Base-by-base conservation (phyloP, 805 yeast genomes). In the Wickerhamiella spandovensis region DNA sequence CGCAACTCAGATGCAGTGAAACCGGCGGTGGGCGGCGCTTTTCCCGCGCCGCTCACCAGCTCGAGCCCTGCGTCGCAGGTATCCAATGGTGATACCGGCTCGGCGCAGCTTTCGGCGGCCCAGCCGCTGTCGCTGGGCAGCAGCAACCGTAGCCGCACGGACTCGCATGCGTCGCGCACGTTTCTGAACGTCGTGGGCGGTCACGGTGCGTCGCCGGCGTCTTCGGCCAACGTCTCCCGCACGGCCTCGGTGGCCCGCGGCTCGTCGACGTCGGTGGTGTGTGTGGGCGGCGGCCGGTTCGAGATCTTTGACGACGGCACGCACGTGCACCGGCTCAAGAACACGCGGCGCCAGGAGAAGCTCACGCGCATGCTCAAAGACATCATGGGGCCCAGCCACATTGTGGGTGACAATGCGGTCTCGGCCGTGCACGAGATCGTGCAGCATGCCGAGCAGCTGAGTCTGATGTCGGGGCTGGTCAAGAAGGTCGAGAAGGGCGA, bases 291-390 rank as follows among this genome's bases (percentile, higher is more conserved):
- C 24, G 22, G 38, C n/a, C 57, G 69, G 30, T 51, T 65, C 37
- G 48, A 53, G 23, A 47, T 58, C 17, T 49, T 50, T 25, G 61
- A 58, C 3, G 82, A 81, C 56, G 94, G 95, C 4, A 55, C 68
- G 12, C 98, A 90, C 65, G 85, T 77, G 59, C 98, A 90, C 65
- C 79, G 78, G 62, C 70, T 90, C 53, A 74, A 78, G 52, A 80
- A 82, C 43, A 81, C 90, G 7, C 55, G 69, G 53, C 60, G 75
- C 51, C 66, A 73, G 63, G 69, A 75, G 60, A 61, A 73, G 65
- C 59, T 67, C 52, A 56, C 95, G 84, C 32, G 92, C 85, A 41
- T 82, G 94, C 32, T 72, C 77, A 55, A 64, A 18, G 70, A 65
- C 22, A 53, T 64, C 46, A 56, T 67, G 60, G 62, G 64, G 15